Conservation (phyloP, 139 green algal species). For the Parachlorella kessleri region DNA sequence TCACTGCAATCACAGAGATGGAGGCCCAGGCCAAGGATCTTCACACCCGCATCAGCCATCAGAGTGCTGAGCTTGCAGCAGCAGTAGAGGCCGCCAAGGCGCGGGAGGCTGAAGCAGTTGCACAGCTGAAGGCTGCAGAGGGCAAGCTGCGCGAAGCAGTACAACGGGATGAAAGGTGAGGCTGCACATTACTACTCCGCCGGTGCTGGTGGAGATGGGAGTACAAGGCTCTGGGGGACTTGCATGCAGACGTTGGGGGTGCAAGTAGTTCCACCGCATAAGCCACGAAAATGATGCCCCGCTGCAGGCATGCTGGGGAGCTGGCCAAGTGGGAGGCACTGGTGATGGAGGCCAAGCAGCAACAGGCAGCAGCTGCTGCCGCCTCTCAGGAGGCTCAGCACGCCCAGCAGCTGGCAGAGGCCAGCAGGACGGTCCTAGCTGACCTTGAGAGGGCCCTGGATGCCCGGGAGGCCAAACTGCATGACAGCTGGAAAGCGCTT, state of each 20-base stretch:
- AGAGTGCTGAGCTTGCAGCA: slow-evolving; percentile 31
- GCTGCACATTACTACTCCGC: no score
- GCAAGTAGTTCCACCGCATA: no score
- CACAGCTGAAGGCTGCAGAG: slow-evolving; percentile 28
- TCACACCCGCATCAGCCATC: slow-evolving; percentile 19
- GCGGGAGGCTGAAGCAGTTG: slow-evolving; percentile 24
- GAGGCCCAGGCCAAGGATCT: slow-evolving; percentile 32
- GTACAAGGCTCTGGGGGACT: no score
- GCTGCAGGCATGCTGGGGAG: slow-evolving; percentile 24
- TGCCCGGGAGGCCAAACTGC: slow-evolving; percentile 47
- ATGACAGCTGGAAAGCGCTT: slow-evolving; percentile 52
- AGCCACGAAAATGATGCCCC: no score
- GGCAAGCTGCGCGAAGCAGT: slow-evolving; percentile 30
- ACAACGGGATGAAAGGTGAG: slow-evolving; percentile 20
- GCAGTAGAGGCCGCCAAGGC: slow-evolving; percentile 39
- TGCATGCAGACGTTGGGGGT: no score
- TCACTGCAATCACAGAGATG: background rate
- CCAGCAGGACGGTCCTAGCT: slow-evolving; percentile 26
- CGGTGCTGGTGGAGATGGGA: no score
- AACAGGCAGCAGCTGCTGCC: slow-evolving; percentile 8
- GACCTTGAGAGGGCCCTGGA: slow-evolving; percentile 44
- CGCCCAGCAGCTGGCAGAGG: slow-evolving; percentile 37
- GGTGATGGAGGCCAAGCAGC: slow-evolving; percentile 8
- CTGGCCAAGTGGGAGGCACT: slow-evolving; percentile 38
- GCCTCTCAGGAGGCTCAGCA: slow-evolving; percentile 22